Evolutionary conservation across 192 early-diverging fungal genomes (phyloP), one percentile per base, ranked within the genome.

Genomic region (Coemansia sp.): DNA sequence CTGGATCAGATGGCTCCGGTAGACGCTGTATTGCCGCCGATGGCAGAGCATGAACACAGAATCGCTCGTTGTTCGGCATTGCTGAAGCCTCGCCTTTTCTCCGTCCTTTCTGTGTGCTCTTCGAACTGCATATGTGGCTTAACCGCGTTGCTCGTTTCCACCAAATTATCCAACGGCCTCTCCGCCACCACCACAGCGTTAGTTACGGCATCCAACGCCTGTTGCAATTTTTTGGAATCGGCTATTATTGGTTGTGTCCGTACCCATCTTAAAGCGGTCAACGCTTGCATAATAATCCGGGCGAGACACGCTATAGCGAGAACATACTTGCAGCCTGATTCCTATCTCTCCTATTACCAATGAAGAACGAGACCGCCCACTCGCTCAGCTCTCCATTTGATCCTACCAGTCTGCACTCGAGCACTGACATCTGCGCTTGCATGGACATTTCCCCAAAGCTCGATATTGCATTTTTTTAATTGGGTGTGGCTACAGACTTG

Each of bases 261-360:
- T 21, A 26, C 13, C 48, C 48, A 51, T 9, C 48, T 26, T 26
- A 51, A 26, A 51, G n/a, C 48, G 21, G 48, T 21, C 24, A 7
- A 34, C 26, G 53, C 53, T 34, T 56, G 53, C 53, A 56, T 34
- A 56, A 56, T 56, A 56, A 56, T 34, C 53, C 53, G 53, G 50
- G 50, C 3, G 7, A 20, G 18, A 18, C 46, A 24, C 9, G 53
- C 31, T 34, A 34, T 34, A n/a, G n/a, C n/a, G 28, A 56, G 53
- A 28, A n/a, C 53, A 33, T 13, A 31, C 31, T 9, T 31, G 28
- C 16, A 16, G 31, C 53, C 50, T 31, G 50, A 24, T 28, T 24
- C 13, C n/a, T 20, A 56, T 33, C 53, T 28, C 53, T 31, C 31
- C 14, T 35, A 55, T 14, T 26, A 7, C 50, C 50, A 53, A 53